Base-by-base conservation (phyloP, 345 rosid genomes). In the Gossypium anomalum region DNA sequence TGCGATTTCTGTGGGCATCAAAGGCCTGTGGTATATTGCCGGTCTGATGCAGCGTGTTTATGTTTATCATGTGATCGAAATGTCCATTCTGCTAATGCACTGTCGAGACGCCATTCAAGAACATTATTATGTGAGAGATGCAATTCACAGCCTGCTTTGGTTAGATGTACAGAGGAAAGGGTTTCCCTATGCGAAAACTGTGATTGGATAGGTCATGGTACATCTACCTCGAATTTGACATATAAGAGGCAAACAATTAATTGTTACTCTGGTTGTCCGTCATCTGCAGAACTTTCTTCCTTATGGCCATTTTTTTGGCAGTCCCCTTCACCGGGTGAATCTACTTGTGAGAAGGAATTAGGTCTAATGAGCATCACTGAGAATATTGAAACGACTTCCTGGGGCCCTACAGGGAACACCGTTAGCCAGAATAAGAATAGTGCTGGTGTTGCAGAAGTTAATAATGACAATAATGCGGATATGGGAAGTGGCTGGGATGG, bases 1-100 rank as follows among this genome's bases (percentile, higher is more conserved):
- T 96, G 99, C 82, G 99, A 96, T 78, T 96, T 93, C 80, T 96
- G 98, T 81, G 88, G 91, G 74, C 88, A 90, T 75, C 95, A 90
- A 83, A 90, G 97, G 84, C 87, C 99, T 12, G 85, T 92, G 86
- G 97, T 96, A 6, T 92, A 93, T 76, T 96, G 99, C 79, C 86
- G 95, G 29, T 96, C 99, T 0, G 99, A 96, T 86, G 92, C 88
- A 56, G 99, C 98, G 1, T 92, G 93, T 80, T 82, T 96, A 47
- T 96, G 98, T 80, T 89, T 96, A 47, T 93, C 99, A 8, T 96
- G 99, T 81, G 99, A 96, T 76, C 82, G 97, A 56, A 88, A 86
- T 82, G 97, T 96, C 58, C 99, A 96, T 78, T 90, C 97, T 47
- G 97, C 98, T 45, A 96, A 96, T 72, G 93, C 98, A 38, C 84